Conservation (phyloP, 106 monocot species). For the Iris macrosiphon region DNA sequence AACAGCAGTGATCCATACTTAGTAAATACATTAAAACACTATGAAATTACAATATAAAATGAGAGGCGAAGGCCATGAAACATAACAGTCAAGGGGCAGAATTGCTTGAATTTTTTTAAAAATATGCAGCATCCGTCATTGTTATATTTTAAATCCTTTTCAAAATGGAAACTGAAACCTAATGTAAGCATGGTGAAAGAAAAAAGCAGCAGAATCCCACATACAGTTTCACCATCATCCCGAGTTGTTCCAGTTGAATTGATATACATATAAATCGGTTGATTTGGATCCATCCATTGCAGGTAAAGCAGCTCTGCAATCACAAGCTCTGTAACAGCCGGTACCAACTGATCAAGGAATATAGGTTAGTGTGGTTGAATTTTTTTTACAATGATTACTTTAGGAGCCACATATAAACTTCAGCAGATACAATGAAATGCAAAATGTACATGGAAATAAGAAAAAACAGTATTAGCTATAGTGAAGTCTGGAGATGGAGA, state of each 20-base stretch:
- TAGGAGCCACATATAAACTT: too few species aligned
- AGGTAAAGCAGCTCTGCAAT: conserved; percentile 83
- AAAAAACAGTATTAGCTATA: too few species aligned
- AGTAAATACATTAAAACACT: too few species aligned
- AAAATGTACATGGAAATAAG: too few species aligned
- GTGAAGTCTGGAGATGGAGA: too few species aligned
- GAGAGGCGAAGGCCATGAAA: neutral
- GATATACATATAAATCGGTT: conserved; percentile 94
- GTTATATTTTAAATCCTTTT: too few species aligned
- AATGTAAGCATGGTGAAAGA: neutral
- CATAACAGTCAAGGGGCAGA: neutral
- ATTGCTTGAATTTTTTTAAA: neutral
- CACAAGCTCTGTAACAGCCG: conserved; percentile 86
- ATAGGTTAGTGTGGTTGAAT: too few species aligned
- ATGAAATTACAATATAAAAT: too few species aligned
- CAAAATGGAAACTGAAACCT: neutral
- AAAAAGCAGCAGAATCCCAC: conserved; percentile 7
- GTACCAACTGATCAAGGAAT: conserved; percentile 84
- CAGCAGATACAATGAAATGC: too few species aligned
- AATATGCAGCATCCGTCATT: too few species aligned
- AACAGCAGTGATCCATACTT: too few species aligned
- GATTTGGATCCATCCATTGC: conserved; percentile 90
- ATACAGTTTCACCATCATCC: conserved; percentile 98
- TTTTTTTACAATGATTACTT: too few species aligned
- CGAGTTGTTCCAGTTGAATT: conserved; percentile 90